Base-by-base conservation (phyloP, 805 yeast genomes). In the Candida anglica region DNA sequence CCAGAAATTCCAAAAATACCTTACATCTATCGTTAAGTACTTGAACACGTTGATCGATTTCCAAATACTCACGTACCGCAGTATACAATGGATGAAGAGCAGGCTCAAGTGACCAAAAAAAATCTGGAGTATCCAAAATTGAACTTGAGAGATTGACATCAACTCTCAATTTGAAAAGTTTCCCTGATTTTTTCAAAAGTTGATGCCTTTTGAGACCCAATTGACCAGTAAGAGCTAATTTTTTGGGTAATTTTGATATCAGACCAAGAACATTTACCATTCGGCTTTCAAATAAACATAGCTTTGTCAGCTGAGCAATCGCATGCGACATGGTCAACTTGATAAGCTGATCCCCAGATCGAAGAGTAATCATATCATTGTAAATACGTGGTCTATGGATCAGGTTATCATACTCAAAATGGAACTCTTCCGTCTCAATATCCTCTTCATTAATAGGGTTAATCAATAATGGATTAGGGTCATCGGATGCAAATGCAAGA, bases 91-190 rank as follows among this genome's bases (percentile, higher is more conserved):
- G 98, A 54, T 91, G 95, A 44, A 93, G 71, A 24, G 95, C 89
- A 4, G 98, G 98, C 60, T 93, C 98, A 41, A 74, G 32, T 19
- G 89, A 85, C 98, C 98, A 93, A 58, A 93, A 93, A 52, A 86
- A 88, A 41, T 87, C 96, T 0, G 98, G 98, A 0, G 96, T 88
- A 51, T 93, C 98, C 34, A 93, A 67, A 15, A 93, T 88, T 43
- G 86, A 86, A 8, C 96, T 86, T 3, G 91, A 81, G 32, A 93
- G 63, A 53, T 93, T 93, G 4, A 93, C 97, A 58, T 93, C 98
- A 10, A 89, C 96, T 32, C 98, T 69, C 19, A 93, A 59, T 48
- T 88, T 89, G 68, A 91, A 91, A 30, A 93, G 63, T 52, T 83
- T 80, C 6, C 98, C 98, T 1, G 95, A 85, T 50, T 91, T 87